Conservation (phyloP, 371 early-diverging fungal genomes). For the Mucor velutinosus region DNA sequence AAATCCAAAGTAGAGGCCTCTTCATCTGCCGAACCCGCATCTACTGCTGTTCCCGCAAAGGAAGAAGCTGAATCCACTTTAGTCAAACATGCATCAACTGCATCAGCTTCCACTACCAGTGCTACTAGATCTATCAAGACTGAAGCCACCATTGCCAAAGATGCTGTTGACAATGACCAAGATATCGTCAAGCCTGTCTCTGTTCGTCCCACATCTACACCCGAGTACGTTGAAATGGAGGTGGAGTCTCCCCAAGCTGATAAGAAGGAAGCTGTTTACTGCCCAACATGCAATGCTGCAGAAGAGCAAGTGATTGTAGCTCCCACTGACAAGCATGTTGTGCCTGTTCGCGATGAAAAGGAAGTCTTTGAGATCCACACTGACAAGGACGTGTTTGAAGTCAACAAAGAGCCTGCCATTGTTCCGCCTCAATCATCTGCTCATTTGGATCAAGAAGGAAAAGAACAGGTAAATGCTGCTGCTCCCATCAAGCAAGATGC, state of each 20-base stretch:
- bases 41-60: not conserved
- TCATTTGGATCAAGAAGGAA: not conserved
- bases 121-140: not conserved
- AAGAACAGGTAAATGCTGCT: not conserved
- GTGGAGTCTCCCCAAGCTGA: not conserved
- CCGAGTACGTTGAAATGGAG: not conserved
- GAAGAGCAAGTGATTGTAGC: constrained; percentile 8
- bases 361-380: not conserved
- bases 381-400: not conserved
- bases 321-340: constrained; percentile 3
- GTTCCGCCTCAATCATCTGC: not conserved
- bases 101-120: not conserved
- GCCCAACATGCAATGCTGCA: constrained; percentile 2
- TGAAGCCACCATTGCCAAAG: not conserved
- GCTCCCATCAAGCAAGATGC: not conserved
- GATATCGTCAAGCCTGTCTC: not conserved
- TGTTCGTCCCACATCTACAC: not conserved
- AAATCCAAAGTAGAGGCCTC: not conserved
- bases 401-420: not conserved
- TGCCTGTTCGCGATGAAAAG: not conserved
- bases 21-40: not conserved
- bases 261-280: constrained; percentile 4
- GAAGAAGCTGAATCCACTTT: not conserved
- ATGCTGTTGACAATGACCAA: not conserved
- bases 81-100: not conserved